Conservation (phyloP, 2,329 filamentous ascomycete species). For the Rugonectria rugulosa region DNA sequence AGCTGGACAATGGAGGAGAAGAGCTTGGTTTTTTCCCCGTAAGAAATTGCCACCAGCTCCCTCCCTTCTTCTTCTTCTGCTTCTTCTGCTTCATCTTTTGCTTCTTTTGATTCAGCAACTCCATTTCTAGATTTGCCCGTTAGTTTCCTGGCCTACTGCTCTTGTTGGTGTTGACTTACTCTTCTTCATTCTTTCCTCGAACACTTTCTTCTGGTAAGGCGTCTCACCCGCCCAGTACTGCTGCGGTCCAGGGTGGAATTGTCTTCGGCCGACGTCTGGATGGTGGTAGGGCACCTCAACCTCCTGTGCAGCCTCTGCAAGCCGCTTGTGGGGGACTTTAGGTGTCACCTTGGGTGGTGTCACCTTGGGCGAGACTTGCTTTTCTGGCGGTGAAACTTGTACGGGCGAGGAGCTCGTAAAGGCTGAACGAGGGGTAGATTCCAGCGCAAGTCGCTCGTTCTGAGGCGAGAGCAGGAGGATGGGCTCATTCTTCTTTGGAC, state of each 20-base stretch:
- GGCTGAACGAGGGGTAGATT: neutral
- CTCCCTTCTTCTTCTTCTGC: too few species aligned
- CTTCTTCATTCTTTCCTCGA: constrained; percentile 32
- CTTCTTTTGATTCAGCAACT: constrained; percentile 6
- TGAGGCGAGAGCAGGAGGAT: neutral
- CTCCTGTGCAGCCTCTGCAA: constrained; percentile 2
- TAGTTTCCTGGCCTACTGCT: neutral
- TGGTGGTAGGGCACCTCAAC: constrained; percentile 26
- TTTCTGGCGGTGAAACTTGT: neutral
- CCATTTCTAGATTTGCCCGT: constrained; percentile 22
- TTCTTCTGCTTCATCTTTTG: too few species aligned
- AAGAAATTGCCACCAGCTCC: neutral
- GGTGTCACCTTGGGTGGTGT: too few species aligned
- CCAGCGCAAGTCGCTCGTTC: neutral
- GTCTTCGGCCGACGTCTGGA: constrained; percentile 24
- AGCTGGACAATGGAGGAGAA: too few species aligned
- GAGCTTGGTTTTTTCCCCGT: too few species aligned
- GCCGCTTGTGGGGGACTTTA: neutral
- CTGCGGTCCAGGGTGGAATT: constrained; percentile 33
- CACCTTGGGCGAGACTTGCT: neutral
- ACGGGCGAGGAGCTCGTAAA: neutral
- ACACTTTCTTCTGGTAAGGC: constrained; percentile 35
- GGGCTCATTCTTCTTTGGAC: neutral
- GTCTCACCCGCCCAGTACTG: constrained; percentile 43
- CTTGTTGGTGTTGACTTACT: constrained; percentile 25